Conservation (phyloP, 257 asterid genomes). For the Gentiana macrophylla region DNA sequence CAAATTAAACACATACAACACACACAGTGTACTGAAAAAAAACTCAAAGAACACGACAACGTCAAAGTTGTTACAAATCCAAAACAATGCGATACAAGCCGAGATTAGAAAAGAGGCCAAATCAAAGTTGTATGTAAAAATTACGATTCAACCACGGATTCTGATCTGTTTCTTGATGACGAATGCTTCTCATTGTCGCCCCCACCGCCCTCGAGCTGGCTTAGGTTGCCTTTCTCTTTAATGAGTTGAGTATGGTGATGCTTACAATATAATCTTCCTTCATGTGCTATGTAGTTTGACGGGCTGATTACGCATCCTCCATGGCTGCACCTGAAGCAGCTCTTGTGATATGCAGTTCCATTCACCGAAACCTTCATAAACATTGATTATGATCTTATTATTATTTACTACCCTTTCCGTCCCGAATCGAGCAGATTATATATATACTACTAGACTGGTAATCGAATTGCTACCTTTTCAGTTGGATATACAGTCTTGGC, state of each 20-base stretch:
- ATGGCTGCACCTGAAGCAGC: slow-evolving; percentile 88
- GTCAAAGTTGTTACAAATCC: too few relatives aligned
- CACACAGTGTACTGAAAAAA: too few relatives aligned
- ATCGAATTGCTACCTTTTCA: slow-evolving; percentile 54
- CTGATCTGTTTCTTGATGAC: slow-evolving; percentile 3
- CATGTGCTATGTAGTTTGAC: slow-evolving; percentile 87
- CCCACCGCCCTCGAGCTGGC: slow-evolving; percentile 84
- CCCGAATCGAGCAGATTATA: too few relatives aligned
- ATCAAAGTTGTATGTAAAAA: background rate
- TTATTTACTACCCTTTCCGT: too few relatives aligned
- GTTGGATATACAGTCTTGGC: slow-evolving; percentile 76
- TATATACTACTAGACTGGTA: too few relatives aligned
- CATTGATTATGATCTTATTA: too few relatives aligned
- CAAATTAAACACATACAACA: too few relatives aligned
- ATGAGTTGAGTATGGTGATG: slow-evolving; percentile 97
- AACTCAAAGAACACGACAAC: too few relatives aligned
- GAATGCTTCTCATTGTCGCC: slow-evolving; percentile 33
- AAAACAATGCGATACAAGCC: slow-evolving; percentile 13
- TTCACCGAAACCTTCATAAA: slow-evolving; percentile 64
- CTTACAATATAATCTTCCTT: slow-evolving; percentile 89
- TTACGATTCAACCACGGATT: slow-evolving; percentile 27
- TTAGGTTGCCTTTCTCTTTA: slow-evolving; percentile 95
- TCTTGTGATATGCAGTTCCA: slow-evolving; percentile 80
- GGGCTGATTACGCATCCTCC: slow-evolving; percentile 98
- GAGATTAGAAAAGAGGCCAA: slow-evolving; percentile 15